Percentiles rank a stretch among this genome's conserved stretches.
Evolutionary conservation across 2,329 filamentous ascomycete genomes (phyloP).

Genomic region (Fusarium floridanum): DNA sequence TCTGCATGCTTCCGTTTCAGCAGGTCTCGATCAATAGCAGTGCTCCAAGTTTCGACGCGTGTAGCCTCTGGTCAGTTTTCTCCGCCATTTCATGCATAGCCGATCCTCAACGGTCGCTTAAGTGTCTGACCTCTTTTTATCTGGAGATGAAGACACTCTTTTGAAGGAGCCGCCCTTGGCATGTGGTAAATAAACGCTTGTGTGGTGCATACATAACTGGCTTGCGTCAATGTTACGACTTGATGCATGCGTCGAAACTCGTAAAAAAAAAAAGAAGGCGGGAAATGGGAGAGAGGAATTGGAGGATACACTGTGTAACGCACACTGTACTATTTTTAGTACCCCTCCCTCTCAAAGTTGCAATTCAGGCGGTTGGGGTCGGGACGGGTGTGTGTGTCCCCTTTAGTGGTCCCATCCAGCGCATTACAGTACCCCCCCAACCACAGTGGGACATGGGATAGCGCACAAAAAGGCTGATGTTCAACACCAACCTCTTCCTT

Average conservation of each 20-base stretch:
- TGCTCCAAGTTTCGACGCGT: background rate
- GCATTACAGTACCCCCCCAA: background rate
- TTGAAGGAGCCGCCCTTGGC: background rate
- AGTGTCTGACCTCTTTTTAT: background rate
- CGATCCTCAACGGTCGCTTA: slow-evolving; percentile 1
- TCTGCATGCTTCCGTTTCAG: background rate
- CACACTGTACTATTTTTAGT: slow-evolving; percentile 15
- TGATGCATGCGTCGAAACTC: slow-evolving; percentile 10
- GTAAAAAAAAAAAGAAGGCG: background rate
- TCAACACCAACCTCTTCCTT: slow-evolving; percentile 34
- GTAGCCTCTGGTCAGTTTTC: background rate
- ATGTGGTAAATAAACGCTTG: background rate
- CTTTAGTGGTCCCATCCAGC: background rate
- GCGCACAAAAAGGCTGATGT: slow-evolving; percentile 7
- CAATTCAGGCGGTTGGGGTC: slow-evolving; percentile 10
- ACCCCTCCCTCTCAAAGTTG: background rate
- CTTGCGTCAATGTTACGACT: slow-evolving; percentile 6
- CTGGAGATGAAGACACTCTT: background rate
- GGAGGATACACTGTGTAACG: slow-evolving; percentile 11
- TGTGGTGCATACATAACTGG: background rate
- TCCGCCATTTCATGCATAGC: background rate
- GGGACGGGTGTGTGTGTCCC: background rate
- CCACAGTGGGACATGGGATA: background rate
- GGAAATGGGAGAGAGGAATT: background rate
- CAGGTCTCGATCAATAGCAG: background rate